Conservation (phyloP, 352 stramenopile species). For the Pilasporangium apinafurcum region DNA sequence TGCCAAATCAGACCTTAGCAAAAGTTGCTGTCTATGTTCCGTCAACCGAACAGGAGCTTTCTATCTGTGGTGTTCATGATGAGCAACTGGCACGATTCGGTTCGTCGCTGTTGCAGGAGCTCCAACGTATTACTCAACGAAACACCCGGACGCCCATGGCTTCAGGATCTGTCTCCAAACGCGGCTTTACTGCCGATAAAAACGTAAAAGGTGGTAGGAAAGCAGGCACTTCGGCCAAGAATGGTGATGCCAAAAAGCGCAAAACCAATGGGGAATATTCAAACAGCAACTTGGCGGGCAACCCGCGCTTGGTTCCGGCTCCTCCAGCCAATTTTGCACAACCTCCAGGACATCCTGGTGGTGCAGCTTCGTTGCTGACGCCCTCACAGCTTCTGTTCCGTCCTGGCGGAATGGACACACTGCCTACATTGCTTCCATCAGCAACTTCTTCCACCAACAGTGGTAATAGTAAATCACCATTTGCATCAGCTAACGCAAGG, state of each 20-base stretch:
- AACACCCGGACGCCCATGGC: neutral
- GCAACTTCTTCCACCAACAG: slow-evolving; percentile 7
- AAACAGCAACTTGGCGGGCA: neutral
- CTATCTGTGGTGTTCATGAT: slow-evolving; percentile 35
- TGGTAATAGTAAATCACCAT: slow-evolving; percentile 17
- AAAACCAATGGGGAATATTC: slow-evolving; percentile 3
- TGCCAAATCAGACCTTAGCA: slow-evolving; percentile 66
- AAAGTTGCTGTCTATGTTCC: slow-evolving; percentile 62
- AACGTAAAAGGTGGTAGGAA: slow-evolving; percentile 1
- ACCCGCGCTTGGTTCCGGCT: slow-evolving; percentile 13
- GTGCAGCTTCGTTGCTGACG: slow-evolving; percentile 15
- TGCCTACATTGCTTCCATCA: slow-evolving; percentile 50
- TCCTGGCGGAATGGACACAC: slow-evolving; percentile 23
- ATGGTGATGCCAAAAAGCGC: slow-evolving; percentile 7
- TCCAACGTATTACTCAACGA: slow-evolving; percentile 20
- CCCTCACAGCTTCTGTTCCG: slow-evolving; percentile 35
- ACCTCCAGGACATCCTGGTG: slow-evolving; percentile 6
- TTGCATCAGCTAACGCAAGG: slow-evolving; percentile 4
- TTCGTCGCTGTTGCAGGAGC: slow-evolving; percentile 51
- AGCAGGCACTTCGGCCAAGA: slow-evolving; percentile 4
- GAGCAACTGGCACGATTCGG: slow-evolving; percentile 51
- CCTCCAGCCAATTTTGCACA: slow-evolving; percentile 4
- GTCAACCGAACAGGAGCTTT: slow-evolving; percentile 45
- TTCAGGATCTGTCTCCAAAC: neutral
- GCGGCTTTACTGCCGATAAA: neutral